Base-by-base conservation (phyloP, 345 rosid genomes). In the Linum trigynum region DNA sequence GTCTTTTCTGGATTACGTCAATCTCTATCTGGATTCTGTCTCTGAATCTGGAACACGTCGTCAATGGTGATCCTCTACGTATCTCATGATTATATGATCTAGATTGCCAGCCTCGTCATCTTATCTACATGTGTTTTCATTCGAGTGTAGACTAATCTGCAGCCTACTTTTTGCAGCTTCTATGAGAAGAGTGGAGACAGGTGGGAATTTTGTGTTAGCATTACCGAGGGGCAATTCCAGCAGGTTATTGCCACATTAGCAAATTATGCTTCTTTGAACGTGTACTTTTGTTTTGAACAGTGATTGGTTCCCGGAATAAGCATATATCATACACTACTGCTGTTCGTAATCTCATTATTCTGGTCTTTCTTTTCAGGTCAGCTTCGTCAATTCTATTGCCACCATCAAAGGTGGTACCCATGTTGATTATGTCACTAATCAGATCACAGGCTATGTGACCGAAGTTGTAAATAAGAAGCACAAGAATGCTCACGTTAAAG, bases 361-460 rank as follows among this genome's bases (percentile, higher is more conserved):
- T 50, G 55, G 15, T 59, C 38, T 39, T 61, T 62, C 51, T 65
- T 59, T 41, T 5, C 86, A 94, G 96, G 97, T 90, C 74, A 94
- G 99, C 84, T 94, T 91, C 72, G 99, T 88, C 7, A 94, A 94
- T 72, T 61, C 73, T 1, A 94, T 94, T 39, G 86, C 99, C 7
- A 94, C 99, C 4, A 84, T 86, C 76, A 94, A 94, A 77, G 99
- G 97, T 65, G 99, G 99, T 16, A 94, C 97, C 14, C 99, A 91
- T 74, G 99, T 94, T n/a, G 97, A 94, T 67, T 88, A 83, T 62
- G 85, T 94, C 38, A 82, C 96, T 38, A 88, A 85, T 67, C 99
- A 94, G 87, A 82, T 94, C 55, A 73, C 96, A 35, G 90, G 83
- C 75, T 76, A 91, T 76, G 78, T 94, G 70, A 83, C 85, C 77